phyloP scores from a whole-genome alignment of 2,329 filamentous ascomycete genomes.

The Colletotrichum tofieldiae region DNA sequence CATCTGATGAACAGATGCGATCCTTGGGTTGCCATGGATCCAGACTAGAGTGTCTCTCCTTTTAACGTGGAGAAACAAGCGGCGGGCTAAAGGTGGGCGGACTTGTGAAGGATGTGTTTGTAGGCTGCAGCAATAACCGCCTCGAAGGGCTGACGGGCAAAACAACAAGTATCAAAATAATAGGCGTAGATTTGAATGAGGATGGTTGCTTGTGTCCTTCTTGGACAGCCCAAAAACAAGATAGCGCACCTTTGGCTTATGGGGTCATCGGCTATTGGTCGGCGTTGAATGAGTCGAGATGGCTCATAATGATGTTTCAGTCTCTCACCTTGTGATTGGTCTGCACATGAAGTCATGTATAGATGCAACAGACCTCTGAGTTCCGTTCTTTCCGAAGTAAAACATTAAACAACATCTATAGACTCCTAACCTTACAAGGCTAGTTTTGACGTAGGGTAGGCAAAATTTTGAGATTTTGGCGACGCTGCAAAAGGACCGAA shows the following conservation, averaged over 20 bases:
- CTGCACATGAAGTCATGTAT: not conserved
- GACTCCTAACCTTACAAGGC: too few species aligned
- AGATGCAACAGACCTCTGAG: not conserved
- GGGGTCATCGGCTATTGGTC: not conserved
- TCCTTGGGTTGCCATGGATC: slow-evolving; percentile 14
- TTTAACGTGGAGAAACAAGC: slow-evolving; percentile 7
- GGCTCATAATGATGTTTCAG: slow-evolving; percentile 19
- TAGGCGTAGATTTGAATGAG: not conserved
- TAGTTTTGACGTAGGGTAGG: too few species aligned
- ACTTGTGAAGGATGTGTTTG: not conserved
- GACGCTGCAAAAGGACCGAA: too few species aligned
- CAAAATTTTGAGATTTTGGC: too few species aligned
- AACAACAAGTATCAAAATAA: not conserved
- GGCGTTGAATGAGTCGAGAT: slow-evolving; percentile 13
- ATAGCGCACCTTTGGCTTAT: not conserved
- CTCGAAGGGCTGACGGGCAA: not conserved
- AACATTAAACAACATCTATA: too few species aligned
- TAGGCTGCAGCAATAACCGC: not conserved
- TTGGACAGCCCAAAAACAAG: not conserved
- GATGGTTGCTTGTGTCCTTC: not conserved
- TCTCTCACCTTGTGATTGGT: not conserved
- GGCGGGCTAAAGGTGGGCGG: not conserved
- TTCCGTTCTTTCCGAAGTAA: too few species aligned
- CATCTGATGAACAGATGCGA: not conserved
- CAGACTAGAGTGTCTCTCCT: slow-evolving; percentile 17